Base-by-base conservation (phyloP, 306 rosid genomes). In the Dryas octopetala region DNA sequence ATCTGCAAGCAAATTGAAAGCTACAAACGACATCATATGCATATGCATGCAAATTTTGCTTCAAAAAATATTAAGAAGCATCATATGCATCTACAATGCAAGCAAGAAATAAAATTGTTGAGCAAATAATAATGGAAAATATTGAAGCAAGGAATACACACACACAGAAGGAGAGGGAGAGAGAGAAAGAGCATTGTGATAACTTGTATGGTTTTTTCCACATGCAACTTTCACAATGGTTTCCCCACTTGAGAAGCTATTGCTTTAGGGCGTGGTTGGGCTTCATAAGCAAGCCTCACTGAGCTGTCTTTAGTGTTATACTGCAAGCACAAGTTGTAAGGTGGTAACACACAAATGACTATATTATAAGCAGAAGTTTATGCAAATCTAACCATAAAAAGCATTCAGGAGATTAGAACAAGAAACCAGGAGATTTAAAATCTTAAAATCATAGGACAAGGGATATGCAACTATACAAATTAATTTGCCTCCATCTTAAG, bases 281-380 rank as follows among this genome's bases (percentile, higher is more conserved):
- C 85, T 96, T 92, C 98, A 83, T 96, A 92, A 76, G 91, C 96
- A 84, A 96, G 86, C 82, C 70, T 96, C 72, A 96, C 98, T 66
- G 98, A 96, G 85, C 98, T 86, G 77, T 92, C 98, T 80, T 92
- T 96, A 63, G 96, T 88, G 76, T 96, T 96, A 80, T 92, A 96
- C 99, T 92, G 88, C 90, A 85, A 75, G 59, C 68, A 85, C 62
- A 87, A 32, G 38, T 32, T 32, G 38, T 32, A 32, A 32, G 38
- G 0, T 32, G 38, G 2, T 32, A 32, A 32, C 38, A 32, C 38
- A 32, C 3, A 32, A 2, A 32, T 32, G 38, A 32, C 38, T 32
- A 32, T 32, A 32, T 32, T 32, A 1, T 32, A 32, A 32, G 38
- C 38, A 32, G 38, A 32, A 32, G 38, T 1, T 32, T 32, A 32